These are phyloP conservation scores for Papiliotrema flavescens DNA, from an alignment of 1,284 basidiomycete genomes.

Conservation along the genomic window DNA sequence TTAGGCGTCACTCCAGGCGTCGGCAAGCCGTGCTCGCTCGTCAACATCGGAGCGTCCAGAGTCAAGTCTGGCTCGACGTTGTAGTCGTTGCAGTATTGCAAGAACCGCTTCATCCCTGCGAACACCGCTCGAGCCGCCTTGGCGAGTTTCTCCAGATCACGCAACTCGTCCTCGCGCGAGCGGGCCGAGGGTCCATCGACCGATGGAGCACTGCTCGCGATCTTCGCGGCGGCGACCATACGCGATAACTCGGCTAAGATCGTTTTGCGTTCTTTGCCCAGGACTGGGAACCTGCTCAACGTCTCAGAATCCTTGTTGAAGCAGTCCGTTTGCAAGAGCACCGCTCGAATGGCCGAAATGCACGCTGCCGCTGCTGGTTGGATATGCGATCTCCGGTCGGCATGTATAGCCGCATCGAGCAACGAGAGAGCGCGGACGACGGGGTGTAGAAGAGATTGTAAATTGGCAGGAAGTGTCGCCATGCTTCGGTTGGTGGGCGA, in stretches of 20 bases:
- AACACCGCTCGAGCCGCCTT: constrained; percentile 50
- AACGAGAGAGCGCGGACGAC: constrained; percentile 80
- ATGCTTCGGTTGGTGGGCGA: constrained; percentile 14
- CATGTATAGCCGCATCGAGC: constrained; percentile 75
- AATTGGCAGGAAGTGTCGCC: constrained; percentile 13
- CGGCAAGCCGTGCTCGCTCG: background rate
- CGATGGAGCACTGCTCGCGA: constrained; percentile 56
- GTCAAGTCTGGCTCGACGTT: constrained; percentile 32
- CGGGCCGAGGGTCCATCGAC: constrained; percentile 23
- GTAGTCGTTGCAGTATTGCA: constrained; percentile 69
- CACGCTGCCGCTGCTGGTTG: constrained; percentile 64
- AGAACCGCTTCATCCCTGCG: constrained; percentile 49
- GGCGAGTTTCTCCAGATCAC: constrained; percentile 48
- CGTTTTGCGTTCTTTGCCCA: constrained; percentile 74
- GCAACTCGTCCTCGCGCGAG: constrained; percentile 19
- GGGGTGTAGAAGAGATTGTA: constrained; percentile 48
- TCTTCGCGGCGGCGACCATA: constrained; percentile 79
- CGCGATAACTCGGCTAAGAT: constrained; percentile 78
- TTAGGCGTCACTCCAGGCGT: background rate
- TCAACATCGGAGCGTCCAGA: constrained; percentile 34
- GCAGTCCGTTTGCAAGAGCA: constrained; percentile 80
- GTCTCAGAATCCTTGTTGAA: constrained; percentile 75
- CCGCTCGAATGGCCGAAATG: constrained; percentile 89
- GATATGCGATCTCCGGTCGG: constrained; percentile 56
- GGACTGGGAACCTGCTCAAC: constrained; percentile 62